Evolutionary conservation across 192 early-diverging fungal species (phyloP).

Genomic region (Dissophora globulifera): DNA sequence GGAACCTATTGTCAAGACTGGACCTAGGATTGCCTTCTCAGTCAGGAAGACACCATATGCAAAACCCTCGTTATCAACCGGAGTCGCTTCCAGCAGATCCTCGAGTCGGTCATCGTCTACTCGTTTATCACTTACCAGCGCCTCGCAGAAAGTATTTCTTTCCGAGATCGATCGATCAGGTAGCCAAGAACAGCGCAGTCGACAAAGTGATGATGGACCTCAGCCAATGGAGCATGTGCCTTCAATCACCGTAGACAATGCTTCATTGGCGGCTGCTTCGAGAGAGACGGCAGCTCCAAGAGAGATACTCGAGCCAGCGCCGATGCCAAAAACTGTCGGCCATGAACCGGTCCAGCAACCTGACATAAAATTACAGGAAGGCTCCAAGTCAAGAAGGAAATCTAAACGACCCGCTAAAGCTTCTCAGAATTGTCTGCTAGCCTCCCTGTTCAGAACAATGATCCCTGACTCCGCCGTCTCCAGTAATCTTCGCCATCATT

Average conservation of each 20-base stretch:
- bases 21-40: conserved; percentile 31
- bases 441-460: conserved; percentile 25
- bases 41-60: conserved; percentile 14
- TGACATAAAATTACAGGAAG: not conserved
- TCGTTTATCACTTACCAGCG: not conserved
- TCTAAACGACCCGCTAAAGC: conserved; percentile 10
- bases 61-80: not conserved
- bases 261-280: too few relatives aligned
- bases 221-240: too few relatives aligned
- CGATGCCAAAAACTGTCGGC: not conserved
- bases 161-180: too few relatives aligned
- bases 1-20: not conserved
- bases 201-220: too few relatives aligned
- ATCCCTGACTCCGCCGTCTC: conserved; percentile 2
- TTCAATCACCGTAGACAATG: too few relatives aligned
- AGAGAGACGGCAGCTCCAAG: too few relatives aligned
- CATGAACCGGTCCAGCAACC: too few relatives aligned
- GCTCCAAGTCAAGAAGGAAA: not conserved
- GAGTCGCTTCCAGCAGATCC: not conserved
- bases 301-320: too few relatives aligned
- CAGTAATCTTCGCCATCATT: too few relatives aligned
- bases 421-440: conserved; percentile 9
- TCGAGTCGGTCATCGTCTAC: not conserved
- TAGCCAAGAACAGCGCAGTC: too few relatives aligned
- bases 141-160: too few relatives aligned